A percentile compares a stretch with the other conserved stretches of the same genome.
These are phyloP conservation scores for Inonotus hispidus DNA, from an alignment of 1,284 basidiomycete genomes.

Conservation along the genomic window DNA sequence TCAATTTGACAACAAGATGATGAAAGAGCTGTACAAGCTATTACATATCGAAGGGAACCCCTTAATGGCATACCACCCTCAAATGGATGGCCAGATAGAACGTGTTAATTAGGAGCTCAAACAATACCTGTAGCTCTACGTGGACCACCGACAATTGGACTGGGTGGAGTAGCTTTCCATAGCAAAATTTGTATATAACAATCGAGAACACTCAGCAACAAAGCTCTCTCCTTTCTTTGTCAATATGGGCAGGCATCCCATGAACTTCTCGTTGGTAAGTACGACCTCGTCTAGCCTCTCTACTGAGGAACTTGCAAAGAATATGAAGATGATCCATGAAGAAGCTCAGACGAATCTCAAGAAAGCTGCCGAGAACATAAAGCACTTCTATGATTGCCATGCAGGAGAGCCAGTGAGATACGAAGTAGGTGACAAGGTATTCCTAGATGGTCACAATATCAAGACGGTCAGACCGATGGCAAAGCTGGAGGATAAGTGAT, in stretches of 20 bases:
- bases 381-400: too few relatives aligned
- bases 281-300: too few relatives aligned
- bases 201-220: background rate
- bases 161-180: background rate
- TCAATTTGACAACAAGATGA: background rate
- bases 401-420: too few relatives aligned
- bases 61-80: conserved; percentile 29
- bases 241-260: background rate
- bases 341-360: too few relatives aligned
- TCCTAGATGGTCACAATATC: too few relatives aligned
- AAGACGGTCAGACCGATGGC: too few relatives aligned
- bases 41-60: background rate
- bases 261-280: too few relatives aligned
- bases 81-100: conserved; percentile 18
- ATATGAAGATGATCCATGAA: too few relatives aligned
- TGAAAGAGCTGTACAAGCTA: background rate
- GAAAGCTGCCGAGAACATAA: too few relatives aligned
- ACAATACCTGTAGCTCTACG: background rate
- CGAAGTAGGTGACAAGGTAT: too few relatives aligned
- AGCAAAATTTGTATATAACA: conserved; percentile 6
- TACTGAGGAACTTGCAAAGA: too few relatives aligned
- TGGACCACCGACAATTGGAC: background rate
- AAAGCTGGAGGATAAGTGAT: too few relatives aligned
- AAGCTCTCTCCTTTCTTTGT: background rate
- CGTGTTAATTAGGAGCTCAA: conserved; percentile 2